Base-by-base conservation (phyloP, 73 alveolate genomes). In the Urostyla sp. region DNA sequence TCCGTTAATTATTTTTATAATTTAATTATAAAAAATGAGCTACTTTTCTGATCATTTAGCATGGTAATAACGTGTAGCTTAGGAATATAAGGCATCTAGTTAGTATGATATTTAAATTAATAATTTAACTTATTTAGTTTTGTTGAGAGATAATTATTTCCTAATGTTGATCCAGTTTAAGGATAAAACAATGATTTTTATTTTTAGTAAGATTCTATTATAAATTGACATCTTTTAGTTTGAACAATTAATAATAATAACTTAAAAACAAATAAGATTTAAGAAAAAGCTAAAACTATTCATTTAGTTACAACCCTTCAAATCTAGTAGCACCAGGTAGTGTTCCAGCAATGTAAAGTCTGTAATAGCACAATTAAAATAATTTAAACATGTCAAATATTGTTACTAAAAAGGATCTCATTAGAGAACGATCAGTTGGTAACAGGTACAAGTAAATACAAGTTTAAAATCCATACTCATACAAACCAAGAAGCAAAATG, bases 11-110 rank as follows among this genome's bases (percentile, higher is more conserved):
- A n/a, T n/a, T n/a, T n/a, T n/a, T n/a, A n/a, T n/a, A n/a, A n/a
- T n/a, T n/a, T n/a, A n/a, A n/a, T n/a, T 59, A 59, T 13, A 56
- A 59, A 59, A 35, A n/a, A 59, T 59, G 76, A 59, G 76, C 55
- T 59, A 59, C 27, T 59, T 59, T 34, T 52, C 76, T 32, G 76
- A 59, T 59, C 76, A 59, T 59, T 55, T 59, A 6, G 76, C 76
- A n/a, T 59, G 76, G 76, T 32, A 59, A 59, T 34, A 59, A 32
- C 32, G 76, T 35, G 76, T 59, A 15, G 76, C 76, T 34, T 59
- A 59, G 20, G 76, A 59, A 21, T 59, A 35, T 40, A 59, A 59
- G 31, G 76, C 76, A 6, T 59, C 76, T 7, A 59, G 76, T 35
- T 31, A 59, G 76, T 59, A 59, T 59, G 24, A 11, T 40, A 40